Percentiles rank a stretch among this genome's conserved stretches.
These are phyloP conservation scores for Aspergillus felis DNA, from an alignment of 2,329 filamentous ascomycete genomes.

Conservation along the genomic window DNA sequence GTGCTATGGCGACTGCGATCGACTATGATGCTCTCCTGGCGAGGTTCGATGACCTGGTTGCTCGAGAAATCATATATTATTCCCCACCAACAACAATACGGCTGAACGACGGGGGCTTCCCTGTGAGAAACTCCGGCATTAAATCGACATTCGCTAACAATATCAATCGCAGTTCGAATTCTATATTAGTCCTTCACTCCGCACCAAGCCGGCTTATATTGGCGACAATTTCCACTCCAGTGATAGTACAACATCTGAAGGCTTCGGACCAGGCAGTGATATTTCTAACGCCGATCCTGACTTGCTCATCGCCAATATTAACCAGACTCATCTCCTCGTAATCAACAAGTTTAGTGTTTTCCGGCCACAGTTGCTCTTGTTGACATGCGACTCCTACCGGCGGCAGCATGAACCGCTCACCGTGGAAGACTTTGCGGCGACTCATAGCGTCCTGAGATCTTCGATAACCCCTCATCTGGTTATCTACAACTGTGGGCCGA, in stretches of 20 bases:
- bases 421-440: slow-evolving; percentile 39
- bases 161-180: not conserved
- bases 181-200: slow-evolving; percentile 5
- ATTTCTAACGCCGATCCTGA: slow-evolving; percentile 44
- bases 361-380: slow-evolving; percentile 46
- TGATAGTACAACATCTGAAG: not conserved
- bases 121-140: not conserved
- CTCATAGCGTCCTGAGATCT: slow-evolving; percentile 27
- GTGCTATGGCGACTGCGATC: not conserved
- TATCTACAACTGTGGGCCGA: slow-evolving; percentile 47
- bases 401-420: slow-evolving; percentile 46
- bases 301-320: slow-evolving; percentile 41
- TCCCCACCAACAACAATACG: not conserved
- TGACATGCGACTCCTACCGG: slow-evolving; percentile 46
- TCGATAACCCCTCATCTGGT: slow-evolving; percentile 33
- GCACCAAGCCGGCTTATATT: not conserved
- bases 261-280: slow-evolving; percentile 22
- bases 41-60: slow-evolving; percentile 3
- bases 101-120: not conserved
- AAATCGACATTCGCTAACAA: not conserved
- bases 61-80: slow-evolving; percentile 1
- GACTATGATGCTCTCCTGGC: slow-evolving; percentile 1
- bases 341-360: slow-evolving; percentile 50
- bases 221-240: not conserved
- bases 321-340: slow-evolving; percentile 43